Percentiles rank a stretch among this genome's conserved stretches.
phyloP scores from a whole-genome alignment of 2,329 filamentous ascomycete species.

The Epichloe scottii region DNA sequence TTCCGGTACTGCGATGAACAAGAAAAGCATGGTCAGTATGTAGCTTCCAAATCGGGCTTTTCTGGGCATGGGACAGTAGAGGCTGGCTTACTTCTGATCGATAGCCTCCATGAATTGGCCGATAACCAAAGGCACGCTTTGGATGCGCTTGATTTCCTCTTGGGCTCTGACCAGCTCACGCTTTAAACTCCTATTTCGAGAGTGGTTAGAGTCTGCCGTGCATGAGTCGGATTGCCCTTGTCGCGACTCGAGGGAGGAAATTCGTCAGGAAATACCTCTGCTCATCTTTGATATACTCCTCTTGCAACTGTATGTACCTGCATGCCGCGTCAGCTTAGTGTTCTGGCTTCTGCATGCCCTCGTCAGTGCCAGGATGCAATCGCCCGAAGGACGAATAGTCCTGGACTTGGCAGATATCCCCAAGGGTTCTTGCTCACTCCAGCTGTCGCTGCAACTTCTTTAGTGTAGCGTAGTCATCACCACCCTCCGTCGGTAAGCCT shows the following conservation, averaged over 20 bases:
- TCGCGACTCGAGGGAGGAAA: not conserved
- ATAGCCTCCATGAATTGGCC: conserved; percentile 99
- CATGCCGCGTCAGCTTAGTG: conserved; percentile 14
- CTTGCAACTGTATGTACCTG: conserved; percentile 90
- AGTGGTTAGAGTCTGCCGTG: not conserved
- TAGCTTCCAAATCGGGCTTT: not conserved
- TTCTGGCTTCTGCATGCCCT: not conserved
- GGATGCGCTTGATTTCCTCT: conserved; percentile 98
- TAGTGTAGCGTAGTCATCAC: conserved; percentile 86
- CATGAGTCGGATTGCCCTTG: too few species aligned
- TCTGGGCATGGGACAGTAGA: not conserved
- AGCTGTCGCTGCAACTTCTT: conserved; percentile 95
- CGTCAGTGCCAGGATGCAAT: not conserved
- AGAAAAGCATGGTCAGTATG: not conserved
- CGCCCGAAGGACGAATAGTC: not conserved
- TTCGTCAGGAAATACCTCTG: conserved; percentile 50
- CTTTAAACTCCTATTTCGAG: conserved; percentile 65
- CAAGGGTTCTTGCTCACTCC: conserved; percentile 47
- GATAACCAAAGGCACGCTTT: conserved; percentile 94
- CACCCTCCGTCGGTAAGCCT: conserved; percentile 65
- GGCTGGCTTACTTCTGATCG: conserved; percentile 72
- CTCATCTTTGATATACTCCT: conserved; percentile 99
- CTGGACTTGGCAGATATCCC: not conserved
- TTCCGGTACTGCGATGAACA: conserved; percentile 62
- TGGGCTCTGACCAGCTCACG: conserved; percentile 93